Base-by-base conservation (phyloP, 129 eudicot genomes). In the Flaveria brownii region DNA sequence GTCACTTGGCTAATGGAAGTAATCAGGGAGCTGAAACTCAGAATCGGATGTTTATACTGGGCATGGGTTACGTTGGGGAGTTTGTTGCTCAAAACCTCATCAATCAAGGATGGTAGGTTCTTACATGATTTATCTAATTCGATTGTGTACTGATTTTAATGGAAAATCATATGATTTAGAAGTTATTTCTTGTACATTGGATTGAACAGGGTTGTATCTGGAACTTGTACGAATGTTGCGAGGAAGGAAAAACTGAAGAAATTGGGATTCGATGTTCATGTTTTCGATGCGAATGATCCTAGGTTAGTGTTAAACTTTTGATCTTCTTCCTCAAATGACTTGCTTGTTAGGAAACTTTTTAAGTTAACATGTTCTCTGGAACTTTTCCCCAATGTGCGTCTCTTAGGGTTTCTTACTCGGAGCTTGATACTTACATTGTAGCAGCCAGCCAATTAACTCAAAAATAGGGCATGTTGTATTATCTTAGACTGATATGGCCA, bases 11-110 rank as follows among this genome's bases (percentile, higher is more conserved):
- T 17, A 70, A 43, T 23, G 64, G 56, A 57, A 33, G 7, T 45
- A 51, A 77, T 51, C 39, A 77, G 26, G 71, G 30, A 69, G 49
- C 57, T 56, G 13, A 56, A 56, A 20, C 26, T 69, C 59, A 56
- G 47, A 81, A 86, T 71, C 87, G 82, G 49, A 88, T 93, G 97
- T 90, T 93, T 75, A 84, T 93, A 49, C 88, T 90, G 16, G 98
- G 98, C 28, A 84, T 90, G 88, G 98, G 98, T 78, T 93, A 74
- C 77, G 98, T 90, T 13, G 98, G 97, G 17, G 80, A 88, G 20
- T 93, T 88, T 83, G 85, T 93, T 66, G 98, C 88, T 50, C 79
- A 85, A 28, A 72, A 88, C 62, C 77, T 93, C 70, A 84, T 84
- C 70, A 80, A 71, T 55, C 78, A 86, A 80, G 93, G 91, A 85